Percentiles rank a stretch among this genome's conserved stretches.
Evolutionary conservation across 2,329 filamentous ascomycete species (phyloP).

Genomic region (Sphaerostilbella broomeana): DNA sequence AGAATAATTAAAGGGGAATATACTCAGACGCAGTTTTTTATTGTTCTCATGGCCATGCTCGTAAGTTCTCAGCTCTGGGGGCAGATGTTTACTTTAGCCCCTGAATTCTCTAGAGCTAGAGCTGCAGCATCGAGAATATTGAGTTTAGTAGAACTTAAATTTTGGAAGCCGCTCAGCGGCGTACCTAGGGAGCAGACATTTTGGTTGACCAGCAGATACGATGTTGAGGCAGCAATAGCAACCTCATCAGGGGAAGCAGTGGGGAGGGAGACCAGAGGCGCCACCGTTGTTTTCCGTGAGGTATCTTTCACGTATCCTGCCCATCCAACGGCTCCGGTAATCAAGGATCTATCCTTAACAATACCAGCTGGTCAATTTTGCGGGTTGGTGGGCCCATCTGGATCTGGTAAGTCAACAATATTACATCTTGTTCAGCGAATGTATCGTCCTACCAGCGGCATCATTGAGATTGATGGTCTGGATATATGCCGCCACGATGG

Average conservation of each 20-base stretch:
- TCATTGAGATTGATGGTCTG: constrained; percentile 38
- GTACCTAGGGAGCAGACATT: constrained; percentile 14
- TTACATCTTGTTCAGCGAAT: constrained; percentile 49
- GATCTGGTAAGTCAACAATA: constrained; percentile 62
- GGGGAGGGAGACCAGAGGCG: constrained; percentile 26
- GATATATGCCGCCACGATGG: constrained; percentile 39
- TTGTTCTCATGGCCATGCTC: constrained; percentile 64
- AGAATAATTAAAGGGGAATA: constrained; percentile 61
- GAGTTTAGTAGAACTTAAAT: constrained; percentile 41
- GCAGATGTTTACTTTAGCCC: constrained; percentile 67
- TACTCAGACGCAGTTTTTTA: constrained; percentile 63
- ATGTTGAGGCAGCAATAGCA: constrained; percentile 35
- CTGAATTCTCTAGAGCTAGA: constrained; percentile 64
- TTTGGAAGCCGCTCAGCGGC: constrained; percentile 19
- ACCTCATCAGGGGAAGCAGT: constrained; percentile 8
- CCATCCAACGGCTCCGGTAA: constrained; percentile 50
- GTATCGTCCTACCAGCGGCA: constrained; percentile 37
- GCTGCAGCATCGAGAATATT: constrained; percentile 54
- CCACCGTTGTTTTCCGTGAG: constrained; percentile 48
- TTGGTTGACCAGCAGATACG: constrained; percentile 19
- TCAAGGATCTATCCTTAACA: constrained; percentile 49
- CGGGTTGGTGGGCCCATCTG: constrained; percentile 59
- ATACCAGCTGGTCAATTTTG: constrained; percentile 55
- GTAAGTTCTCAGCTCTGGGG: constrained; percentile 68
- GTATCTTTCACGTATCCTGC: constrained; percentile 62